These are phyloP conservation scores for Danielia oregonensis DNA, from an alignment of 805 yeast species.

Conservation along the genomic window DNA sequence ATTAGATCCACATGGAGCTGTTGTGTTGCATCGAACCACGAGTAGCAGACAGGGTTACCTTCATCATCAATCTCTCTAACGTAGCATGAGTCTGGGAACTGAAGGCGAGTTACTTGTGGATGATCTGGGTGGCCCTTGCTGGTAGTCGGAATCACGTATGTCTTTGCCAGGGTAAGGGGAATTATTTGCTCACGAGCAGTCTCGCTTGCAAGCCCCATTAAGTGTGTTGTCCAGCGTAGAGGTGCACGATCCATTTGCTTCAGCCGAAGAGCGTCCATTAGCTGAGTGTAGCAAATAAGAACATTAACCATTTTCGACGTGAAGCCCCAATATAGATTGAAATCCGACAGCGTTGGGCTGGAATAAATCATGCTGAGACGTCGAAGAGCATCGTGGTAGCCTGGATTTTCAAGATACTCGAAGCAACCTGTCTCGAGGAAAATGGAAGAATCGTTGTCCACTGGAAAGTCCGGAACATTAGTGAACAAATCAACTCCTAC, in stretches of 20 bases:
- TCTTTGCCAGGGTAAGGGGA: constrained; percentile 18
- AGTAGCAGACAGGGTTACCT: constrained; percentile 6
- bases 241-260: constrained; percentile 16
- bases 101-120: constrained; percentile 1
- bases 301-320: constrained; percentile 23
- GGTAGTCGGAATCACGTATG: constrained; percentile 22
- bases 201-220: constrained; percentile 9
- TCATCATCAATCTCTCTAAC: constrained; percentile 4
- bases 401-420: constrained; percentile 20
- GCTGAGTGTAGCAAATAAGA: constrained; percentile 23
- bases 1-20: constrained; percentile 12
- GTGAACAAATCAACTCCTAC: neutral
- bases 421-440: constrained; percentile 33
- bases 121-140: constrained; percentile 31
- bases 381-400: constrained; percentile 29
- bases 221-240: constrained; percentile 13
- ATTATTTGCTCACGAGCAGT: constrained; percentile 23
- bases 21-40: constrained; percentile 16
- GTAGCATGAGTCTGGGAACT: constrained; percentile 10
- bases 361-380: constrained; percentile 23
- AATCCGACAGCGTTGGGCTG: constrained; percentile 12
- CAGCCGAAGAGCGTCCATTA: constrained; percentile 21
- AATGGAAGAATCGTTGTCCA: constrained; percentile 6
- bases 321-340: constrained; percentile 34
- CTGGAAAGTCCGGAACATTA: neutral